Conservation (phyloP, 345 rosid genomes). For the Nasturtium officinale region DNA sequence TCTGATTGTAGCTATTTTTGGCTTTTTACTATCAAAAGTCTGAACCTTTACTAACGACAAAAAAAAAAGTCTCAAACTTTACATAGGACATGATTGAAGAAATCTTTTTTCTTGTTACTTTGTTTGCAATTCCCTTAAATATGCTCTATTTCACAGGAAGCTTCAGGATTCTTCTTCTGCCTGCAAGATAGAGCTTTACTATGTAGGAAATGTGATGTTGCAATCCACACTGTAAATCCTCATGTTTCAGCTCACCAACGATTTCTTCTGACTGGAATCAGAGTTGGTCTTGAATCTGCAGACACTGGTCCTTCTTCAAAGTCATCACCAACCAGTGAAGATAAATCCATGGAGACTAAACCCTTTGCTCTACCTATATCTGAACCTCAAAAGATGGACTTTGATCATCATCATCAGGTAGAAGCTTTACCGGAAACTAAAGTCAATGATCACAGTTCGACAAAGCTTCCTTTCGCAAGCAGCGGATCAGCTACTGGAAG, state of each 20-base stretch:
- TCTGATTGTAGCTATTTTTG: neutral
- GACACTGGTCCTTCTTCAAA: constrained; percentile 56
- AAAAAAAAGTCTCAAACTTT: neutral
- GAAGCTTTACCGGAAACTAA: constrained; percentile 46
- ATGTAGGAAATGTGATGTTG: constrained; percentile 92
- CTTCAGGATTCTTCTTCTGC: constrained; percentile 93
- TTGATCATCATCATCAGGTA: constrained; percentile 40
- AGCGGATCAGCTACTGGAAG: constrained; percentile 65
- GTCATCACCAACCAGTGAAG: constrained; percentile 57
- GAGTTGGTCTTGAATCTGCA: constrained; percentile 76
- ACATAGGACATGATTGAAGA: neutral
- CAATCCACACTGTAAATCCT: constrained; percentile 73
- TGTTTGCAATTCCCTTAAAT: neutral
- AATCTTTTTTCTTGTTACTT: neutral
- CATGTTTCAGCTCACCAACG: constrained; percentile 87
- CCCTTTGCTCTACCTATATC: constrained; percentile 41
- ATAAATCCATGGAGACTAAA: constrained; percentile 51
- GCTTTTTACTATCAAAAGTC: neutral
- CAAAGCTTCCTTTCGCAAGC: constrained; percentile 59
- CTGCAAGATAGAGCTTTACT: constrained; percentile 92
- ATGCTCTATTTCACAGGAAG: constrained; percentile 54
- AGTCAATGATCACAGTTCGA: constrained; percentile 33
- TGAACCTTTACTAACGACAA: neutral
- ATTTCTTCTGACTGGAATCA: constrained; percentile 90
- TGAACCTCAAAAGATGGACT: constrained; percentile 45